These are phyloP conservation scores for Saccharomyces jurei DNA, from an alignment of 805 yeast species.

Conservation along the genomic window DNA sequence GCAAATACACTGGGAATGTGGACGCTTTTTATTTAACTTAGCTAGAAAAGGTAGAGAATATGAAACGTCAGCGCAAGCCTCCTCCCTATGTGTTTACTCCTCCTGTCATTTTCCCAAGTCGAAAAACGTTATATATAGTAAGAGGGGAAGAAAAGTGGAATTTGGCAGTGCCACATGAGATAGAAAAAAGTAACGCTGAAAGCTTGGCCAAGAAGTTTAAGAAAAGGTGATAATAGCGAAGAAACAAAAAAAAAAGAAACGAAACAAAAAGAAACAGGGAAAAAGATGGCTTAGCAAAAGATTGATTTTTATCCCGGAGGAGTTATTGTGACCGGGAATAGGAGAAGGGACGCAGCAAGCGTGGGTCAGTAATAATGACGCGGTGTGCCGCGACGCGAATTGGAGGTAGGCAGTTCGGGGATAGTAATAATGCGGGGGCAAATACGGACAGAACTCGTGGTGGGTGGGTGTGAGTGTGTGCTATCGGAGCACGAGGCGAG, in stretches of 20 bases:
- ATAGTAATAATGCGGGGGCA: background rate
- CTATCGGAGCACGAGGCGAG: background rate
- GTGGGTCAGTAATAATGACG: background rate
- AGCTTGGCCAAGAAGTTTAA: background rate
- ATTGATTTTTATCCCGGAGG: background rate
- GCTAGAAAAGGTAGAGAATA: background rate
- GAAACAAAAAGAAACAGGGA: background rate
- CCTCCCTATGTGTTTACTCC: background rate
- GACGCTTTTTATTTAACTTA: background rate
- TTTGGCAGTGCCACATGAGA: background rate
- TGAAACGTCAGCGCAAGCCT: background rate
- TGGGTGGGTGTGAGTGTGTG: background rate
- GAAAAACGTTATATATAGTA: background rate
- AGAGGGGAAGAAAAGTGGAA: background rate
- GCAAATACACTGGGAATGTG: background rate
- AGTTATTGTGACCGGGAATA: background rate
- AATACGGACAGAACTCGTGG: too few species aligned
- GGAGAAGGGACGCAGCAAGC: background rate
- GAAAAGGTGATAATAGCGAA: background rate
- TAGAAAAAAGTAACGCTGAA: background rate
- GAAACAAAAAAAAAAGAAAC: background rate
- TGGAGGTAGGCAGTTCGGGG: background rate
- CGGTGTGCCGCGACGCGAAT: background rate
- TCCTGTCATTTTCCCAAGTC: constrained; percentile 1
- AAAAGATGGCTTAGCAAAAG: background rate